Evolutionary conservation across 2,329 filamentous ascomycete species (phyloP).

Genomic region (Fusarium heterosporum): DNA sequence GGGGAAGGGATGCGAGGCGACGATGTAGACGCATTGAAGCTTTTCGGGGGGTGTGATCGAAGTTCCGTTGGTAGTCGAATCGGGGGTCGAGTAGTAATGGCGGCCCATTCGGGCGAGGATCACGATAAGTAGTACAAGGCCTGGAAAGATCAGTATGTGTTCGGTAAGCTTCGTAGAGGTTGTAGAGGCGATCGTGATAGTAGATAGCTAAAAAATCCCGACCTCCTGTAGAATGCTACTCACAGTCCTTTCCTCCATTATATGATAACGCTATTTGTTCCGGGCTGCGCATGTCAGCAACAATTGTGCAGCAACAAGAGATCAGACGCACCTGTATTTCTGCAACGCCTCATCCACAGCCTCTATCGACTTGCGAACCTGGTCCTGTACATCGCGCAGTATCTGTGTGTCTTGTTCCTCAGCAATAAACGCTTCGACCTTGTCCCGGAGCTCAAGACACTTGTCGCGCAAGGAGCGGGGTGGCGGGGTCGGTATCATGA

Average conservation of each 20-base stretch:
- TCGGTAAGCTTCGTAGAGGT: not conserved
- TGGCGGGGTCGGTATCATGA: conserved; percentile 42
- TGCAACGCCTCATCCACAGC: conserved; percentile 81
- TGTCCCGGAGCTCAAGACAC: conserved; percentile 66
- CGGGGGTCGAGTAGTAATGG: conserved; percentile 48
- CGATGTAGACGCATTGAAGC: conserved; percentile 89
- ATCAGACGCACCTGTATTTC: conserved; percentile 72
- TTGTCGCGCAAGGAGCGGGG: conserved; percentile 53
- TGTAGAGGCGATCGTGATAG: not conserved
- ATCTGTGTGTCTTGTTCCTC: conserved; percentile 67
- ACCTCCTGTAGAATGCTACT: not conserved
- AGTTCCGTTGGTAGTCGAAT: conserved; percentile 38
- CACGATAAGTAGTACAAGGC: conserved; percentile 88
- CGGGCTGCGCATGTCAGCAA: conserved; percentile 62
- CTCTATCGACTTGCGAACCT: conserved; percentile 77
- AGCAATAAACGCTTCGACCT: conserved; percentile 74
- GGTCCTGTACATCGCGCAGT: conserved; percentile 75
- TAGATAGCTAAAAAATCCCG: accelerated
- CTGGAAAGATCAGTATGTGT: conserved; percentile 4
- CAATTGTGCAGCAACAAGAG: not conserved
- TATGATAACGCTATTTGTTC: conserved; percentile 89
- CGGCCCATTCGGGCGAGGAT: conserved; percentile 75
- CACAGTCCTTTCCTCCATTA: conserved; percentile 94
- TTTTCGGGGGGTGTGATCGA: conserved; percentile 53
- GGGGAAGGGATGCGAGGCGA: conserved; percentile 83